Percentiles rank a stretch among this genome's conserved stretches.
Conservation (phyloP, 495 filamentous ascomycete genomes). For the Penicillium ucsense region DNA sequence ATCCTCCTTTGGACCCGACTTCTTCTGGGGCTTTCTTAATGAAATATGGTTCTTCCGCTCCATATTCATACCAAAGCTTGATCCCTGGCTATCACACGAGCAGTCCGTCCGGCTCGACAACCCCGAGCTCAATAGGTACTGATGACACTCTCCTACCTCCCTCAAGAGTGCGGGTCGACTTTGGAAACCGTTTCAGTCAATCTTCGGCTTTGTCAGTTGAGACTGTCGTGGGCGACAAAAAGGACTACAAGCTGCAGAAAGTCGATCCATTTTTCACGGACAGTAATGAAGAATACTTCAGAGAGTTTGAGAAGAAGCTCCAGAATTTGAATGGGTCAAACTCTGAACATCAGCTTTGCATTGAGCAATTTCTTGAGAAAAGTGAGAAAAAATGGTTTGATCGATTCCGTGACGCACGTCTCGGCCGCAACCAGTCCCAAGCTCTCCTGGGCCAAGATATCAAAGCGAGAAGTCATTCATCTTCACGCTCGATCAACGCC, state of each 20-base stretch:
- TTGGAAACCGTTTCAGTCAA: constrained; percentile 31
- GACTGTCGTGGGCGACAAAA: constrained; percentile 50
- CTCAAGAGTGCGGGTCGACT: constrained; percentile 22
- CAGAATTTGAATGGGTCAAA: constrained; percentile 47
- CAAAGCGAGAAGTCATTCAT: constrained; percentile 20
- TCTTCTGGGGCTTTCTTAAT: constrained; percentile 8
- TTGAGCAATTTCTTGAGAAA: constrained; percentile 57
- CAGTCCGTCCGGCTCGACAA: constrained; percentile 12
- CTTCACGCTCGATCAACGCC: constrained; percentile 27
- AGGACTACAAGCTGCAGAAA: constrained; percentile 56
- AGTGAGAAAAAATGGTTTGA: constrained; percentile 66
- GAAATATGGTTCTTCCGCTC: constrained; percentile 11
- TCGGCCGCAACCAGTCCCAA: constrained; percentile 38
- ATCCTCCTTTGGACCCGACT: constrained; percentile 8
- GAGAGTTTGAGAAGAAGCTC: constrained; percentile 50
- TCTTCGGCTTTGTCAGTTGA: constrained; percentile 42
- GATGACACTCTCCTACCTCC: constrained; percentile 31
- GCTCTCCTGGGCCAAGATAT: constrained; percentile 30
- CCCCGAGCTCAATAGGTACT: constrained; percentile 30
- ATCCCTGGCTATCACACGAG: constrained; percentile 10
- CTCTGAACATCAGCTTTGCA: constrained; percentile 52
- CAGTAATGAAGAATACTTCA: constrained; percentile 52
- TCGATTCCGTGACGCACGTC: constrained; percentile 49
- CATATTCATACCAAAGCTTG: constrained; percentile 24
- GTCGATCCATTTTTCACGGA: constrained; percentile 67